Base-by-base conservation (phyloP, 768 basidiomycete genomes). In the Floccularia luteovirens region DNA sequence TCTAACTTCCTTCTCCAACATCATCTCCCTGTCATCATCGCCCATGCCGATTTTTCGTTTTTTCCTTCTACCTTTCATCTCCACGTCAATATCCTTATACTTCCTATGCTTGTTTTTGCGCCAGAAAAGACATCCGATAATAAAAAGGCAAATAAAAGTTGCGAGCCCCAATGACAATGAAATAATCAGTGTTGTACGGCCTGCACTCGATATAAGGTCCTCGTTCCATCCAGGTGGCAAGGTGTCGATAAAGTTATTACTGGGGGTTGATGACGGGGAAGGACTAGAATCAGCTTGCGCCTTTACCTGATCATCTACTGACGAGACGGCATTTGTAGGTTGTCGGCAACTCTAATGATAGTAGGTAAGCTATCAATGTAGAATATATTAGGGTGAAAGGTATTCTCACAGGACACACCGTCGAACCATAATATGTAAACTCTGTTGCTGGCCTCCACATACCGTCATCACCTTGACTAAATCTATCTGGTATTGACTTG, bases 341-440 rank as follows among this genome's bases (percentile, higher is more conserved):
- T 49, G 50, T 44, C 41, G 47, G 49, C 54, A 63, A 36, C 32
- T 43, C 55, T 58, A 33, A 7, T n/a, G 23, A 43, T 37, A 17
- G 37, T 33, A 31, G 33, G 30, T 19, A 14, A 36, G 24, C 23
- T 19, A 22, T 22, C 36, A 30, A 38, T 24, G 40, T 40, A 13
- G 25, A 24, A 14, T 30, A 13, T 19, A 37, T 23, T 28, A 21
- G 8, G 36, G 34, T 38, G 44, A 44, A 24, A 11, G 31, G 31
- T 23, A 14, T 40, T 64, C 77, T 63, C 50, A 75, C 75, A n/a
- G 61, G 44, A 52, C 80, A 74, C 27, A 80, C 64, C 11, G 78
- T 74, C n/a, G 77, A 79, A n/a, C 85, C 84, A 48, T 79, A 84
- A 27, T 85, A 59, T 10, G 77, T 73, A 61, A 79, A 86, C 20